Evolutionary conservation across 805 yeast genomes (phyloP).

Genomic region (Ogataea saltuana): DNA sequence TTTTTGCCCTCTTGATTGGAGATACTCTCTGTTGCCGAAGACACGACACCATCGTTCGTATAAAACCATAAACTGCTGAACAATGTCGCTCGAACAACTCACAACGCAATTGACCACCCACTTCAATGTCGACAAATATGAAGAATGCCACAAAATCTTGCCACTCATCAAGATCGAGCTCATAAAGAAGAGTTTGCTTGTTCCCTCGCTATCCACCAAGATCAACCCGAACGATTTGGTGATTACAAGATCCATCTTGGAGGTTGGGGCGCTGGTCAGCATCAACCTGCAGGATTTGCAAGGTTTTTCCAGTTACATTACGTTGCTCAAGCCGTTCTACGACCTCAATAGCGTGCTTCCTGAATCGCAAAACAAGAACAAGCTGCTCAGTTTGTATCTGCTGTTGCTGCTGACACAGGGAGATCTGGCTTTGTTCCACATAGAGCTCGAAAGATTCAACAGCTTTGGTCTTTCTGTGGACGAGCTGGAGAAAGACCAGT

Average conservation of each 20-base stretch:
- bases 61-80: no score
- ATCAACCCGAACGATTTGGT: constrained; percentile 62
- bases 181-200: constrained; percentile 72
- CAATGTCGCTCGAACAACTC: constrained; percentile 64
- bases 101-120: constrained; percentile 68
- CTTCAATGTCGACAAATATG: constrained; percentile 63
- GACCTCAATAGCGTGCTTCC: constrained; percentile 34
- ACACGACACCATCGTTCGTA: no score
- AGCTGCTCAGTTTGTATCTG: constrained; percentile 74
- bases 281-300: constrained; percentile 62
- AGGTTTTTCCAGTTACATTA: constrained; percentile 69
- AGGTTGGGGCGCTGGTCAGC: constrained; percentile 82
- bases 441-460: constrained; percentile 76
- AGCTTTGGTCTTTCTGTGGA: constrained; percentile 43
- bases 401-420: constrained; percentile 78
- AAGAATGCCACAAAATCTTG: constrained; percentile 58
- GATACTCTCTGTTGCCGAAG: no score
- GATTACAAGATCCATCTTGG: constrained; percentile 80
- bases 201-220: constrained; percentile 52
- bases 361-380: constrained; percentile 60
- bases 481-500: constrained; percentile 65
- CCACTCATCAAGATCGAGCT: constrained; percentile 77
- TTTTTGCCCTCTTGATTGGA: no score
- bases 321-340: constrained; percentile 80
- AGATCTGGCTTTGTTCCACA: constrained; percentile 84